These are phyloP conservation scores for Hypocreales sp. DNA, from an alignment of 2,329 filamentous ascomycete species.

Conservation along the genomic window DNA sequence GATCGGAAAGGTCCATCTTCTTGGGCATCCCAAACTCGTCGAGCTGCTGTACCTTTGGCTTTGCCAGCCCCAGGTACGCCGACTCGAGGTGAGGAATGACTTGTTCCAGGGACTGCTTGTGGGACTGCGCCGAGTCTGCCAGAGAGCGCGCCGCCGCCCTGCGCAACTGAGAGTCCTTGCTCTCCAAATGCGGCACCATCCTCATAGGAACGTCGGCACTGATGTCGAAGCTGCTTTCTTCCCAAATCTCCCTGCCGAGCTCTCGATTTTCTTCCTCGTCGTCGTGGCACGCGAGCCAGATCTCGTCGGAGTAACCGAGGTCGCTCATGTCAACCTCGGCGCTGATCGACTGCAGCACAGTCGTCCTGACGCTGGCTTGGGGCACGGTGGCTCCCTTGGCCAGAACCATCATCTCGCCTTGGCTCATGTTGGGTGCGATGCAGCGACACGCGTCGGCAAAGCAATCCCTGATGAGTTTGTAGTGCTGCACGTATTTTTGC, in stretches of 20 bases:
- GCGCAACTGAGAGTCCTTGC: constrained; percentile 65
- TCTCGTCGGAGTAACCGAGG: constrained; percentile 69
- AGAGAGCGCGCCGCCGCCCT: constrained; percentile 71
- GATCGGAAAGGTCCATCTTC: constrained; percentile 75
- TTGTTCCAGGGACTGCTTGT: constrained; percentile 42
- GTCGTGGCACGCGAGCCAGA: constrained; percentile 89
- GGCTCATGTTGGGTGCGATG: constrained; percentile 64
- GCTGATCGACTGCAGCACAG: constrained; percentile 78
- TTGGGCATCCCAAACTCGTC: constrained; percentile 91
- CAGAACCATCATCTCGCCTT: constrained; percentile 59
- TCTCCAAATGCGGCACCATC: constrained; percentile 67
- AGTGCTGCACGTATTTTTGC: constrained; percentile 82
- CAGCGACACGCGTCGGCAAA: constrained; percentile 74
- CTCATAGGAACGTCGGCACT: constrained; percentile 46
- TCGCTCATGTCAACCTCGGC: constrained; percentile 87
- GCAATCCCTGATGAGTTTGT: constrained; percentile 88
- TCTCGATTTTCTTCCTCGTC: constrained; percentile 77
- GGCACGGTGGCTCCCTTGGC: constrained; percentile 65
- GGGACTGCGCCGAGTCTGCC: constrained; percentile 52
- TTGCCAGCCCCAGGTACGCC: constrained; percentile 64
- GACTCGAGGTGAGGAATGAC: constrained; percentile 51
- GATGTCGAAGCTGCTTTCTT: constrained; percentile 71
- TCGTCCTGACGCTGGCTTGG: constrained; percentile 64
- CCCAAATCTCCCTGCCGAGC: constrained; percentile 80
- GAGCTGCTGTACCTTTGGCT: constrained; percentile 66